These are phyloP conservation scores for Hyaloscypha bicolor DNA, from an alignment of 495 filamentous ascomycete species.

Conservation along the genomic window DNA sequence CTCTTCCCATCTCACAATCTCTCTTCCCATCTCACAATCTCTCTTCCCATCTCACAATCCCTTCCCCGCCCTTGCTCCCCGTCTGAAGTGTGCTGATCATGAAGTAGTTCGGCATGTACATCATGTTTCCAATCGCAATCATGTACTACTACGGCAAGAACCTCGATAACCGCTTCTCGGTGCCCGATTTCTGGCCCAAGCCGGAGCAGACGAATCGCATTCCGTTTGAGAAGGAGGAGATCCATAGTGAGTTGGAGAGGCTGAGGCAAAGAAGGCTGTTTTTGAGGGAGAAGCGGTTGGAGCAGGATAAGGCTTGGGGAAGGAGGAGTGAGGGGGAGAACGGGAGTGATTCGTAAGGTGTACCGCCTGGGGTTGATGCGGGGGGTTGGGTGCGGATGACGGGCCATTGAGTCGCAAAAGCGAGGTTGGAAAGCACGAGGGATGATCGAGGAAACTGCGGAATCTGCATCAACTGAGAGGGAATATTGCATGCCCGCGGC, in stretches of 20 bases:
- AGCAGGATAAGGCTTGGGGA: conserved; percentile 38
- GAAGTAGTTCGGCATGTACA: conserved; percentile 89
- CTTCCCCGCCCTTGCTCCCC: neutral
- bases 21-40: no score
- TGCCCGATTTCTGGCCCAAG: conserved; percentile 93
- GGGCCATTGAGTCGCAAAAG: neutral
- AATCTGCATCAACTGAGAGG: neutral
- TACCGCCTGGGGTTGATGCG: neutral
- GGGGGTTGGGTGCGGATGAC: neutral
- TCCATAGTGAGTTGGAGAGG: conserved; percentile 72
- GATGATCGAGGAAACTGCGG: no score
- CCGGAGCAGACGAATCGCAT: conserved; percentile 84
- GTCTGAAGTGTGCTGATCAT: neutral
- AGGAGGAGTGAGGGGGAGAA: conserved; percentile 30
- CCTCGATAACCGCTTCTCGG: conserved; percentile 85
- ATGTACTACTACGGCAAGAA: conserved; percentile 99
- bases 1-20: conserved; percentile 4
- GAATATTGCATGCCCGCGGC: conserved; percentile 4
- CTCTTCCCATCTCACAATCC: conserved; percentile 10
- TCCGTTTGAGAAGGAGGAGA: conserved; percentile 87
- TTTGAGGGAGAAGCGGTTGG: conserved; percentile 60
- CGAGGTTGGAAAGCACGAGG: neutral
- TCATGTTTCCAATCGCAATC: conserved; percentile 96
- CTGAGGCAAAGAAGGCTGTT: conserved; percentile 64
- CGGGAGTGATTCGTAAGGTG: neutral